These are phyloP conservation scores for Alternaria hordeiaustralica DNA, from an alignment of 2,329 filamentous ascomycete species.

Conservation along the genomic window DNA sequence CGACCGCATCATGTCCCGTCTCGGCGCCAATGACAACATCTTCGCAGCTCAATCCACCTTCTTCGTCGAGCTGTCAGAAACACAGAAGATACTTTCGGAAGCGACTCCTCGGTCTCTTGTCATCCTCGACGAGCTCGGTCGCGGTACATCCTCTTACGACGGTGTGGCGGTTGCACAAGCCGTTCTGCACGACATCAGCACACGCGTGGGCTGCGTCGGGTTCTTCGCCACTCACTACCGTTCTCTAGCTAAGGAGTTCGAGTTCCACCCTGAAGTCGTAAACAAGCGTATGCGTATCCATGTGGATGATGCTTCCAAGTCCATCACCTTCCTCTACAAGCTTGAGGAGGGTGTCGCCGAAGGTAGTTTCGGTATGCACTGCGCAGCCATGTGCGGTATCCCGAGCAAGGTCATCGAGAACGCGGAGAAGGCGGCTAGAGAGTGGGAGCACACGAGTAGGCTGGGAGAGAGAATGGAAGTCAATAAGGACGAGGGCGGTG, in stretches of 20 bases:
- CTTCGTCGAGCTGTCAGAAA: constrained; percentile 96
- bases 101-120: constrained; percentile 93
- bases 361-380: constrained; percentile 98
- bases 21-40: constrained; percentile 98
- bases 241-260: constrained; percentile 88
- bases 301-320: constrained; percentile 81
- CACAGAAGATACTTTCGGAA: constrained; percentile 95
- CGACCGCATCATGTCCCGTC: constrained; percentile 97
- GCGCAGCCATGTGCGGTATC: constrained; percentile 97
- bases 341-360: constrained; percentile 93
- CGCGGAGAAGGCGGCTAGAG: constrained; percentile 85
- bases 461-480: constrained; percentile 87
- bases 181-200: constrained; percentile 93
- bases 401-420: constrained; percentile 79
- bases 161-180: constrained; percentile 96
- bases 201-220: constrained; percentile 89
- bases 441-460: constrained; percentile 94
- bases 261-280: constrained; percentile 83
- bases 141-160: constrained; percentile 94
- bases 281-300: constrained; percentile 93
- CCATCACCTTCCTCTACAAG: constrained; percentile 97
- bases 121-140: constrained; percentile 94
- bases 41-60: constrained; percentile 98
- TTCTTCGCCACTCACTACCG: constrained; percentile 99
- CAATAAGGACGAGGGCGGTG: constrained; percentile 70